Evolutionary conservation across 768 basidiomycete genomes (phyloP).

Genomic region (Kwoniella newhampshirensis): DNA sequence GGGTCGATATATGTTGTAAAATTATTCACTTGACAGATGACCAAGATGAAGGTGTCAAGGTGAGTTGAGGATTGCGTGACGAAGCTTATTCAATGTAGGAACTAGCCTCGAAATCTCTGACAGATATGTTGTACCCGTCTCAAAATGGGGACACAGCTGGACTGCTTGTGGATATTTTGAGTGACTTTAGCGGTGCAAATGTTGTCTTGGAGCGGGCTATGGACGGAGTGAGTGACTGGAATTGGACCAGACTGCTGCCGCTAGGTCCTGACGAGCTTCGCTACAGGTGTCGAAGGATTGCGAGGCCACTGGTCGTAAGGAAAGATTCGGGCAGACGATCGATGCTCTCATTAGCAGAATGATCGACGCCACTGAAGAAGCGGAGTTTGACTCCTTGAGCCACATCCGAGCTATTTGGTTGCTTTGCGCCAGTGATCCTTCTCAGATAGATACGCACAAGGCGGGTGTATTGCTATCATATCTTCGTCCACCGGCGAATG

Average conservation of each 20-base stretch:
- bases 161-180: constrained; percentile 81
- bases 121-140: constrained; percentile 78
- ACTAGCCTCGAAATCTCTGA: constrained; percentile 80
- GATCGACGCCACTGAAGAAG: constrained; percentile 74
- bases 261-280: neutral
- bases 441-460: constrained; percentile 75
- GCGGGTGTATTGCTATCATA: constrained; percentile 87
- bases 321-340: constrained; percentile 63
- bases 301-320: constrained; percentile 6
- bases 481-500: constrained; percentile 55
- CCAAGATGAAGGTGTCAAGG: constrained; percentile 89
- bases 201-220: constrained; percentile 81
- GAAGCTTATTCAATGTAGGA: constrained; percentile 57
- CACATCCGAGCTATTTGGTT: constrained; percentile 42
- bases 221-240: constrained; percentile 58
- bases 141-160: constrained; percentile 58
- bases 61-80: constrained; percentile 27
- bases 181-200: constrained; percentile 77
- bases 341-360: constrained; percentile 82
- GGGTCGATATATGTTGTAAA: constrained; percentile 75
- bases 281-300: constrained; percentile 15
- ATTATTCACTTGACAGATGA: constrained; percentile 82
- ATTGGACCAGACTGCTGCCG: neutral
- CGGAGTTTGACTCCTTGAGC: constrained; percentile 58
- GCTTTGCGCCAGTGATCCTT: constrained; percentile 56